Evolutionary conservation across 441 rosid species (phyloP), one percentile per base, ranked within the genome.

Genomic region (Gossypium davidsonii): DNA sequence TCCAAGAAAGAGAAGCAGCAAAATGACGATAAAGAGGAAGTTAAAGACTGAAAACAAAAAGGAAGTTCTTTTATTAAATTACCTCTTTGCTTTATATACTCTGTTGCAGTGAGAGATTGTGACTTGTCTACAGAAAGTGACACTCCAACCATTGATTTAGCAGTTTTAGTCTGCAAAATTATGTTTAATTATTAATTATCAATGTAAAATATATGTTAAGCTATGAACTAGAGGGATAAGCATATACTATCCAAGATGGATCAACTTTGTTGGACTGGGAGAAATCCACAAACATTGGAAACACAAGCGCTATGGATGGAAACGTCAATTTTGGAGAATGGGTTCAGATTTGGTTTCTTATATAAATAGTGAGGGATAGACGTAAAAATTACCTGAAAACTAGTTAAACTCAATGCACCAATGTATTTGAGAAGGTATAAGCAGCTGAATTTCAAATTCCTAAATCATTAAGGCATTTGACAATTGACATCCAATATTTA

Each of bases 81-180:
- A 96, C 99, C 93, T 76, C 98, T 89, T 78, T 69, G 91, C 79
- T 86, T 87, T 74, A 91, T 78, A 84, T 90, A 93, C 79, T 96
- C 98, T 2, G 88, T 76, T 28, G 80, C 83, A 74, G 90, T 81
- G 57, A 87, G 85, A 74, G 84, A 79, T 71, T 88, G 93, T 73
- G 97, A 88, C 86, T 82, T 85, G 67, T 93, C 98, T 73, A 91
- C 89, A 52, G 90, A 79, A 44, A 96, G 74, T 57, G 86, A 86
- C 61, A 93, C 81, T 53, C 99, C 99, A 77, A 90, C 95, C 81
- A 74, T 83, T 57, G 97, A 88, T 83, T 91, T 93, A 37, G 97
- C 98, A 66, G 97, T 85, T 87, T 96, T 93, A 72, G 89, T 89
- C 99, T 96, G 91, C 87, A 79, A 69, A 80, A 68, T 37, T 77